These are phyloP conservation scores for Astrocystis sublimbata DNA, from an alignment of 495 filamentous ascomycete genomes.

Conservation along the genomic window DNA sequence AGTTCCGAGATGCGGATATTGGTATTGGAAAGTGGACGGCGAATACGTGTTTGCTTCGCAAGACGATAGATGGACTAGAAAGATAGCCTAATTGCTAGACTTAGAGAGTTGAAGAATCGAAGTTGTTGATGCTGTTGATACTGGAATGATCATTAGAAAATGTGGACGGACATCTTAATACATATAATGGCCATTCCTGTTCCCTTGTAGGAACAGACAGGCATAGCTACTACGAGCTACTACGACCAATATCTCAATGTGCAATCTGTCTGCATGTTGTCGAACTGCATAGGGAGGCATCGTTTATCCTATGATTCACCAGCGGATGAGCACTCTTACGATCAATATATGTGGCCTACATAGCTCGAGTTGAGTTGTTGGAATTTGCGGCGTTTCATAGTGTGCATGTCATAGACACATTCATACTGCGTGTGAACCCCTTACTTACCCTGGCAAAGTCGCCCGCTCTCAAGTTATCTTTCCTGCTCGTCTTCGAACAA, in stretches of 20 bases:
- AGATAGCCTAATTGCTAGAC: constrained; percentile 8
- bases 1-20: not conserved
- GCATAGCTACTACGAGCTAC: too few species aligned
- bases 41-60: not conserved
- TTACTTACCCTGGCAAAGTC: not conserved
- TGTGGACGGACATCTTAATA: not conserved
- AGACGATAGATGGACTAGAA: not conserved
- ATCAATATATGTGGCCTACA: constrained; percentile 10
- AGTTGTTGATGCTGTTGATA: not conserved
- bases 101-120: not conserved
- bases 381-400: not conserved
- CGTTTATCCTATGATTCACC: not conserved
- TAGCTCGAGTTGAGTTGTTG: not conserved
- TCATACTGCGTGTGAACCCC: not conserved
- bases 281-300: not conserved
- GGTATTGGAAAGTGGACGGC: not conserved
- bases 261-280: not conserved
- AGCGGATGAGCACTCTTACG: not conserved
- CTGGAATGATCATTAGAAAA: not conserved
- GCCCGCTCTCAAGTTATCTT: too few species aligned
- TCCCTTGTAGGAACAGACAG: not conserved
- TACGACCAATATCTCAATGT: constrained; percentile 2
- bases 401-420: too few species aligned
- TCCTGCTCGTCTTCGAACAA: too few species aligned
- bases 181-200: not conserved